Percentiles rank a stretch among this genome's conserved stretches.
These are phyloP conservation scores for Thelephora ganbajun DNA, from an alignment of 768 basidiomycete genomes.

Conservation along the genomic window DNA sequence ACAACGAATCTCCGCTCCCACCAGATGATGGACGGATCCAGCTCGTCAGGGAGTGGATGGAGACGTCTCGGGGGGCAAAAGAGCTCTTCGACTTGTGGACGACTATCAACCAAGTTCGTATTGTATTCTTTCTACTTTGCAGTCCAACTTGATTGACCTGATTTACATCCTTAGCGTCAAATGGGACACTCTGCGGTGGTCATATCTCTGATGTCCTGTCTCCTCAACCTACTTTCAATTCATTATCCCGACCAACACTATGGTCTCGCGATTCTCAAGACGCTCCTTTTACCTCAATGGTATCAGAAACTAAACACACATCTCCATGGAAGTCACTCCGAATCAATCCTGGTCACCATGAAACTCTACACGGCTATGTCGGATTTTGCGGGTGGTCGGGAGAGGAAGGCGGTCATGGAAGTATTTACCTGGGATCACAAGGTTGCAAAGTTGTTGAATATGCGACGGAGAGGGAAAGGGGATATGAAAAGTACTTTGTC, in stretches of 20 bases:
- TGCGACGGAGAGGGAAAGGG: constrained; percentile 50
- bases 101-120: constrained; percentile 27
- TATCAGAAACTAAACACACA: constrained; percentile 46
- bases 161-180: constrained; percentile 24
- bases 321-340: constrained; percentile 46
- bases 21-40: constrained; percentile 47
- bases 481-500: constrained; percentile 25
- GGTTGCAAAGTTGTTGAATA: constrained; percentile 54
- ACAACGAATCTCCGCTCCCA: constrained; percentile 30
- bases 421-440: constrained; percentile 71
- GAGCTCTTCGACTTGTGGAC: constrained; percentile 59
- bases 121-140: not conserved
- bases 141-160: not conserved
- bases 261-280: constrained; percentile 50
- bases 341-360: constrained; percentile 50
- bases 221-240: constrained; percentile 48
- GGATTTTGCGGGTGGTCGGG: constrained; percentile 48
- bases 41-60: constrained; percentile 51
- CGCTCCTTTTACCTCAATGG: constrained; percentile 40
- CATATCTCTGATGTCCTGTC: constrained; percentile 38
- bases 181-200: constrained; percentile 28
- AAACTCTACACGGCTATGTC: constrained; percentile 52
- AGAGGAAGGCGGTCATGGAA: constrained; percentile 49
- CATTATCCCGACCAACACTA: constrained; percentile 56
- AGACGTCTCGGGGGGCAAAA: constrained; percentile 35